Evolutionary conservation across 768 basidiomycete genomes (phyloP).

Genomic region (Russula griseocarnosa): DNA sequence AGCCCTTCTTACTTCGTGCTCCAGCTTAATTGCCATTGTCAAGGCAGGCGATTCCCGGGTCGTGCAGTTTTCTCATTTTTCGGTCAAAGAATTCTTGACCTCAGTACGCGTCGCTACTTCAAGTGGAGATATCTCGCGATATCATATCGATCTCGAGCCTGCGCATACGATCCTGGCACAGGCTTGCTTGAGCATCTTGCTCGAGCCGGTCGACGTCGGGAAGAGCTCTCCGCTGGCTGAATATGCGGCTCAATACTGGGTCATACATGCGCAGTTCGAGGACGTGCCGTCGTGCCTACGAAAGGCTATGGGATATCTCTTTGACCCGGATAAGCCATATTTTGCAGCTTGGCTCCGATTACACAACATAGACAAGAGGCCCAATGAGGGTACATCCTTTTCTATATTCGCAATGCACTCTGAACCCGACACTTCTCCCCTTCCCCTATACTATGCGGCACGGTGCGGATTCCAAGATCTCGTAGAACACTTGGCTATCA

Average conservation of each 20-base stretch:
- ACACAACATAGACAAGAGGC: background rate
- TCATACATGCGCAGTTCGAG: background rate
- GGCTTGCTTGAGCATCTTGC: background rate
- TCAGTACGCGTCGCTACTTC: too few species aligned
- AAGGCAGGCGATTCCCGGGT: too few species aligned
- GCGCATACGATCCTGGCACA: conserved; percentile 1
- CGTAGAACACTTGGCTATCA: background rate
- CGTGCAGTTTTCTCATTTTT: too few species aligned
- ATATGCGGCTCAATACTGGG: conserved; percentile 5
- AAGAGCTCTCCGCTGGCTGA: background rate
- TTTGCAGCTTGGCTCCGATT: background rate
- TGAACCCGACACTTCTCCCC: too few species aligned
- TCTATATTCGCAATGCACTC: too few species aligned
- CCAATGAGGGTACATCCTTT: background rate
- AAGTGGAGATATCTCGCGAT: conserved; percentile 1
- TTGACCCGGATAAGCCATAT: background rate
- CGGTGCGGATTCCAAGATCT: background rate
- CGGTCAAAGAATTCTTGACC: too few species aligned
- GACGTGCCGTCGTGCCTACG: background rate
- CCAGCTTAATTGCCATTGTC: too few species aligned
- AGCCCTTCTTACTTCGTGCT: too few species aligned
- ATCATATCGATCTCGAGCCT: background rate
- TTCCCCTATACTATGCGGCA: background rate
- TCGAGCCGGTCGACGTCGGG: background rate
- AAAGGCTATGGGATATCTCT: background rate